These are phyloP conservation scores for Durusdinium trenchii DNA, from an alignment of 73 alveolate species.

Conservation along the genomic window DNA sequence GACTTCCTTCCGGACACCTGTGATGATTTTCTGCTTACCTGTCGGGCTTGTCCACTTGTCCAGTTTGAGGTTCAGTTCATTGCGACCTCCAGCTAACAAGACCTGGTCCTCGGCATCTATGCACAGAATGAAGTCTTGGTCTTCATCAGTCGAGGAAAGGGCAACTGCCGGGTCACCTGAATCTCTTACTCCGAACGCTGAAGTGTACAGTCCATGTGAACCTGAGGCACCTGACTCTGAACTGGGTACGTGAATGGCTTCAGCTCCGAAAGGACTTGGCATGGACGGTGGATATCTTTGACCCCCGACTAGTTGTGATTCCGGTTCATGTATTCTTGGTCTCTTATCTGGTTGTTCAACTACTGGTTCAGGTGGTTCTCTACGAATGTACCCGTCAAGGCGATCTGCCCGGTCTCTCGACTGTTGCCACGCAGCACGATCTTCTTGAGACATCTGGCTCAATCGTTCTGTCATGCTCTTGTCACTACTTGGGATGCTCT, in stretches of 20 bases:
- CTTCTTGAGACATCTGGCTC: not conserved
- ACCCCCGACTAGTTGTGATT: not conserved
- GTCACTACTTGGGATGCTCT: not conserved
- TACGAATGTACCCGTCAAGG: not conserved
- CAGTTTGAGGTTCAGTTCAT: not conserved
- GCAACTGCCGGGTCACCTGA: not conserved
- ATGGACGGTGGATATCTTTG: not conserved
- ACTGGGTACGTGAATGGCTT: not conserved
- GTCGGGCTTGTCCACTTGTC: not conserved
- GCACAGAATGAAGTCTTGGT: not conserved
- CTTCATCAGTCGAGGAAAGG: not conserved
- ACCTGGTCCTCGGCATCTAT: not conserved
- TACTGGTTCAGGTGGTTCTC: not conserved
- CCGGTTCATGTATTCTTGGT: not conserved
- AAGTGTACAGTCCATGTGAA: not conserved
- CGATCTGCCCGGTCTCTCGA: not conserved
- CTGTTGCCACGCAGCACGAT: not conserved
- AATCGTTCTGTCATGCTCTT: not conserved
- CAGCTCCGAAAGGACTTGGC: not conserved
- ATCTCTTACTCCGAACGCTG: not conserved
- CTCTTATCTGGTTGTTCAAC: not conserved
- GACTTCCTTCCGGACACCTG: not conserved
- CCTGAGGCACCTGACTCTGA: not conserved
- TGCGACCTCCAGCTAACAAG: not conserved
- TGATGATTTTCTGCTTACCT: not conserved